These are phyloP conservation scores for Fusarium redolens DNA, from an alignment of 2,329 filamentous ascomycete species.

Conservation along the genomic window DNA sequence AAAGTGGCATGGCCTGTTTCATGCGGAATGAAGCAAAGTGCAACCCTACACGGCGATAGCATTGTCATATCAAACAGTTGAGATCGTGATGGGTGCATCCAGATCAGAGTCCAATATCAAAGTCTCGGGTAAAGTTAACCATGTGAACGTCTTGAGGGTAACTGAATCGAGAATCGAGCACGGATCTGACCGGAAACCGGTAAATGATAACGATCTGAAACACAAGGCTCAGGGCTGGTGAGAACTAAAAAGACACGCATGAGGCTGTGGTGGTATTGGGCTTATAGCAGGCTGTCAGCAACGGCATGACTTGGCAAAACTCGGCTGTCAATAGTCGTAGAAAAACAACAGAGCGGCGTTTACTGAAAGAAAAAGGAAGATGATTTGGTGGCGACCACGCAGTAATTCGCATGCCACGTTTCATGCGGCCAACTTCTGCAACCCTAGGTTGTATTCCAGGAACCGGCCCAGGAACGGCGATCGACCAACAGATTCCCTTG, in stretches of 20 bases:
- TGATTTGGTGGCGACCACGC: constrained; percentile 8
- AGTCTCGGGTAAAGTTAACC: constrained; percentile 1
- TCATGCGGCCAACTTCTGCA: constrained; percentile 36
- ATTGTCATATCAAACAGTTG: not conserved
- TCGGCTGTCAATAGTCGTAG: not conserved
- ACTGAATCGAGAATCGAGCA: not conserved
- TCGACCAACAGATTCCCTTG: constrained; percentile 8
- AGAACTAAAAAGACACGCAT: constrained; percentile 32
- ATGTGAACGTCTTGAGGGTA: not conserved
- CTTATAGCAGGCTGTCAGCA: not conserved
- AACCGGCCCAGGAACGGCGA: constrained; percentile 13
- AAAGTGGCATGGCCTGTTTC: not conserved
- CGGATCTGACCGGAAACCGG: constrained; percentile 22
- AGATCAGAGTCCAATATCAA: constrained; percentile 6
- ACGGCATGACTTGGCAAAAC: not conserved
- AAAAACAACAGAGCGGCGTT: not conserved
- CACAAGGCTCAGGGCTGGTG: constrained; percentile 22
- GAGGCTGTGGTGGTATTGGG: constrained; percentile 14
- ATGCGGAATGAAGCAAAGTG: not conserved
- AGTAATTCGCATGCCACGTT: constrained; percentile 33
- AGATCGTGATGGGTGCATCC: constrained; percentile 1
- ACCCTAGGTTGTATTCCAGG: constrained; percentile 12
- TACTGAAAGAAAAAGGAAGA: not conserved
- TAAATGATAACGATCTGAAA: constrained; percentile 30
- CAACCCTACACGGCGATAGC: constrained; percentile 7